Conservation (phyloP, 306 rosid genomes). For the Gynostemma pentaphyllum region DNA sequence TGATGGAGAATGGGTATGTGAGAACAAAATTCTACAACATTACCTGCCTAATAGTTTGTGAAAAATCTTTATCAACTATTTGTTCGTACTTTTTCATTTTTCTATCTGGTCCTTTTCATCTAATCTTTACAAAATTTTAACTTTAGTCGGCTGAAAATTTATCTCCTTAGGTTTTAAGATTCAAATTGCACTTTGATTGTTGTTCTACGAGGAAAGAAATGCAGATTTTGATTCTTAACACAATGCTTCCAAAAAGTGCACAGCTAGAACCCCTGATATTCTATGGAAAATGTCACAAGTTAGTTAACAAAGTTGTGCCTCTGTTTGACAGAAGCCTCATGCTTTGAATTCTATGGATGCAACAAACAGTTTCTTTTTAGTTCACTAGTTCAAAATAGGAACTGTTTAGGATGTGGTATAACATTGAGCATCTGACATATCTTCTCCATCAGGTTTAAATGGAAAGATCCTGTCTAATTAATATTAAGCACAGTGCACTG, state of each 20-base stretch:
- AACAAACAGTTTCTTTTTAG: not conserved
- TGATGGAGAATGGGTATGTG: not conserved
- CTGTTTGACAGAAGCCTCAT: not conserved
- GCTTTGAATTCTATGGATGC: not conserved
- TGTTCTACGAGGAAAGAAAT: no score
- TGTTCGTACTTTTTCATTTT: not conserved
- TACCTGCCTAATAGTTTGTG: not conserved
- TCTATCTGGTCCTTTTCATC: not conserved
- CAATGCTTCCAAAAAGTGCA: no score
- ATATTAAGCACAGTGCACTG: no score
- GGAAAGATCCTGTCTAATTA: not conserved
- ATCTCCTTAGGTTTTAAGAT: no score
- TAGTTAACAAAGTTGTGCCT: not conserved
- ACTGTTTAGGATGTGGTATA: not conserved
- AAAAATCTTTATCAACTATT: not conserved
- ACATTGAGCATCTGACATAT: not conserved
- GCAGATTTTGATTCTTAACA: no score
- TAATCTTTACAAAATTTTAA: no score
- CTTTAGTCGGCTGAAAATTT: no score
- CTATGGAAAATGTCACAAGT: no score
- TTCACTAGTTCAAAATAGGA: not conserved
- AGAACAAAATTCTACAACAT: not conserved
- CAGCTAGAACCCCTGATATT: no score
- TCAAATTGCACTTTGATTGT: no score
- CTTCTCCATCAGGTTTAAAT: not conserved